Conservation (phyloP, 139 green algal species). For the Haematococcus lacustris region DNA sequence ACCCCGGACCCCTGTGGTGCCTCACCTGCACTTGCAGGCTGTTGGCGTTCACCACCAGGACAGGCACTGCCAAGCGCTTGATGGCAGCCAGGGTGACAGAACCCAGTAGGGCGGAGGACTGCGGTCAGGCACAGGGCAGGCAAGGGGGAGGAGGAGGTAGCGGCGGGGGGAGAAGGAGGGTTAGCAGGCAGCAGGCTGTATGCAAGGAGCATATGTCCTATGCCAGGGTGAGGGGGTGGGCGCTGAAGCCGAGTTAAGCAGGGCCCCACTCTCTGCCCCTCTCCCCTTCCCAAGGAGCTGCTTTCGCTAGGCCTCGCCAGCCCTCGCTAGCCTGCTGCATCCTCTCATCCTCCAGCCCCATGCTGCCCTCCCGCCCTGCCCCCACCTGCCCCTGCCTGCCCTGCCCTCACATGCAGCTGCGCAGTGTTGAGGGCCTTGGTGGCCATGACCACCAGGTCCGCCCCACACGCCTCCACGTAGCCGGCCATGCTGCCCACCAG, state of each 20-base stretch:
- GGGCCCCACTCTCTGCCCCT: not conserved
- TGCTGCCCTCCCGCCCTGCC: not conserved
- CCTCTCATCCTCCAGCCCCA: not conserved
- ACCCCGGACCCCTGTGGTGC: too few relatives aligned
- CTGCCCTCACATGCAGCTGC: not conserved
- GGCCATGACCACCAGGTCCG: conserved; percentile 1
- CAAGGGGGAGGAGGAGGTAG: not conserved
- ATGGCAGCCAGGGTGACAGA: conserved; percentile 6
- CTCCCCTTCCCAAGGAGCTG: not conserved
- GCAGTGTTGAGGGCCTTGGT: conserved; percentile 2
- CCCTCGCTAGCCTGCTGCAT: not conserved
- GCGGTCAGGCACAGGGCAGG: not conserved
- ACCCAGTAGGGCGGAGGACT: not conserved
- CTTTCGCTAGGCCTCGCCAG: not conserved
- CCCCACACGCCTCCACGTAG: not conserved
- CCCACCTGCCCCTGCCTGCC: not conserved
- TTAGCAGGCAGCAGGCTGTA: not conserved
- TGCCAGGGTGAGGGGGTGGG: too few relatives aligned
- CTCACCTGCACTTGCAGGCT: conserved; percentile 1
- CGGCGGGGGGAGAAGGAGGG: not conserved
- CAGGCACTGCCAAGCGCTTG: not conserved
- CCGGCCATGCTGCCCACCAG: not conserved
- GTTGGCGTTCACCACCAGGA: conserved; percentile 7
- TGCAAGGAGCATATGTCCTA: not conserved
- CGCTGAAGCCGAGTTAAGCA: too few relatives aligned